Conservation (phyloP, 2,329 filamentous ascomycete species). For the Colletotrichum tanaceti region DNA sequence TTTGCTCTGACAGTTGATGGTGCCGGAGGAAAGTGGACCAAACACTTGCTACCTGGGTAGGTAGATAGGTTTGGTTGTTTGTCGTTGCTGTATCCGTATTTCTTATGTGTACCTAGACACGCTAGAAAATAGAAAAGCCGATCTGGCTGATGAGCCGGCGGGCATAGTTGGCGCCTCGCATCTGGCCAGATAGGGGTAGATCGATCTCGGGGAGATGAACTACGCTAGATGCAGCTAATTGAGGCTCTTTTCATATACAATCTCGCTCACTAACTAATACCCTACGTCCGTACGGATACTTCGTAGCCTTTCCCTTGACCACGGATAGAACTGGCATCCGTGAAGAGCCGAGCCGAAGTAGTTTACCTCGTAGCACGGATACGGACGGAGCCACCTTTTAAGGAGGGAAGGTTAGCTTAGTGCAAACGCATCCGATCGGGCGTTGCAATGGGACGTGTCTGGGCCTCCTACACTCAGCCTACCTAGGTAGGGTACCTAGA, state of each 20-base stretch:
- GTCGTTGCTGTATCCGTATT: too few relatives aligned
- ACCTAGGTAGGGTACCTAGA: too few relatives aligned
- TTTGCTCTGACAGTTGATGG: neutral
- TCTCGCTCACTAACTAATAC: neutral
- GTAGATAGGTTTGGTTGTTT: slow-evolving; percentile 11
- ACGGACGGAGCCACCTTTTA: slow-evolving; percentile 26
- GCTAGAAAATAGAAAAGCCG: too few relatives aligned
- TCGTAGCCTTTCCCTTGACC: neutral
- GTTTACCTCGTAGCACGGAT: too few relatives aligned
- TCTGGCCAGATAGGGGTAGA: slow-evolving; percentile 7
- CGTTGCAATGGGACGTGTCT: slow-evolving; percentile 23
- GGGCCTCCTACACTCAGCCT: neutral
- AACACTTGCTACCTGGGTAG: too few relatives aligned
- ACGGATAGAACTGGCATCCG: neutral
- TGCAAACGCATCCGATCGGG: slow-evolving; percentile 33
- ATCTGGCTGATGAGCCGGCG: neutral
- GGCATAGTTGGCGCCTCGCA: neutral
- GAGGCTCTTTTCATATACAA: slow-evolving; percentile 6
- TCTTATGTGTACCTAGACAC: too few relatives aligned
- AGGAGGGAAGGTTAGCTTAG: slow-evolving; percentile 13
- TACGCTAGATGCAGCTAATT: neutral
- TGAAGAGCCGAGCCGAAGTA: slow-evolving; percentile 33
- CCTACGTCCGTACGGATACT: neutral
- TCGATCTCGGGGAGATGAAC: neutral
- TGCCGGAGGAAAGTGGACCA: neutral